Evolutionary conservation across 108 stramenopile genomes (phyloP).

Genomic region (Cylindrotheca fusiformis): DNA sequence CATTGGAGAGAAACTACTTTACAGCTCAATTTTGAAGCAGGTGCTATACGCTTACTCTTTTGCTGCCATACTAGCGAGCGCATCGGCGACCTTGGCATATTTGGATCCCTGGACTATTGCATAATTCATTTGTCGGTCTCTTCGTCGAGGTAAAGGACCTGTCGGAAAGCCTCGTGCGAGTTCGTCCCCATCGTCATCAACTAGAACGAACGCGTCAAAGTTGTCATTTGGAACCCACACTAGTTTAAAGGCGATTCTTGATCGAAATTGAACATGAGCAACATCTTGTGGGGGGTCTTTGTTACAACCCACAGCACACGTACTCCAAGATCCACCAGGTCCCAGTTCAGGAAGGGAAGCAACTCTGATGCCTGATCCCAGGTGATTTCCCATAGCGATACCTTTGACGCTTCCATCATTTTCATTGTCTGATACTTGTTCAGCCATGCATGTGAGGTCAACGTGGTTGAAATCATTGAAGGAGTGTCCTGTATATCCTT

Average conservation of each 20-base stretch:
- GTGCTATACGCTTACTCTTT: conserved; percentile 21
- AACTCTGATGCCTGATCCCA: conserved; percentile 80
- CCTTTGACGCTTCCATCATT: conserved; percentile 77
- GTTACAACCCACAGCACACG: conserved; percentile 82
- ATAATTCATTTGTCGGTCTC: conserved; percentile 84
- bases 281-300: conserved; percentile 86
- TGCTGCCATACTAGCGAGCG: conserved; percentile 41
- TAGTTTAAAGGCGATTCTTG: conserved; percentile 85
- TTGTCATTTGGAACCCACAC: conserved; percentile 86
- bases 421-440: conserved; percentile 61
- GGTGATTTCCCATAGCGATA: conserved; percentile 75
- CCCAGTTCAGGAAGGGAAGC: conserved; percentile 85
- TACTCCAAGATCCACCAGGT: conserved; percentile 85
- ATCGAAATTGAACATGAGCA: conserved; percentile 86
- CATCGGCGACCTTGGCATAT: conserved; percentile 69
- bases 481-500: conserved; percentile 89
- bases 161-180: conserved; percentile 41
- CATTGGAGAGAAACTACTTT: too few species aligned
- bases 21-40: too few species aligned
- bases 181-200: conserved; percentile 73
- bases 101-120: conserved; percentile 74
- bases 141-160: conserved; percentile 53
- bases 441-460: conserved; percentile 86
- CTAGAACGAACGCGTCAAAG: conserved; percentile 82
- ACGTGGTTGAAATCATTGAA: conserved; percentile 94